Conservation (phyloP, 2,329 filamentous ascomycete genomes). For the Sarocladiaceae sp. region DNA sequence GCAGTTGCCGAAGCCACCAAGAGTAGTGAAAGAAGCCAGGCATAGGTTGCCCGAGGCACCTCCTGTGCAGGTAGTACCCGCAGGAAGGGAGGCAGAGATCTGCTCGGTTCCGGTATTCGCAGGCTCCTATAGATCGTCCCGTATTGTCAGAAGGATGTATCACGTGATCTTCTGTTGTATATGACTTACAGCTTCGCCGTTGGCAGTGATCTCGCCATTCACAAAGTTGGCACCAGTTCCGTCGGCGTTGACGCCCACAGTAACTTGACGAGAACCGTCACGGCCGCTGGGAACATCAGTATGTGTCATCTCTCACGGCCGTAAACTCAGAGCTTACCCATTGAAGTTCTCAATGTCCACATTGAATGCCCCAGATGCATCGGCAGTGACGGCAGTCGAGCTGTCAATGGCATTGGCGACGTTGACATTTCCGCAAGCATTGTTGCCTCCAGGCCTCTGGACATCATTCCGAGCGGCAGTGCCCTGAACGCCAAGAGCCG, state of each 20-base stretch:
- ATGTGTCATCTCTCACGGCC: background rate
- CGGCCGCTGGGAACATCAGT: constrained; percentile 10
- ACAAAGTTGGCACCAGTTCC: constrained; percentile 14
- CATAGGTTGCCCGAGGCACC: constrained; percentile 13
- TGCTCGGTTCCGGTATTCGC: constrained; percentile 10
- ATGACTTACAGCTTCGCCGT: constrained; percentile 12
- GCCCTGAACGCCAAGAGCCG: constrained; percentile 12
- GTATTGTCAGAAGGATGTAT: no score
- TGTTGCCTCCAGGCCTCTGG: constrained; percentile 13
- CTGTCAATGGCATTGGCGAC: constrained; percentile 10
- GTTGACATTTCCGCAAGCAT: constrained; percentile 12
- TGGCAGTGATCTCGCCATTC: constrained; percentile 9
- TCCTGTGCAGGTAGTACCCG: constrained; percentile 13
- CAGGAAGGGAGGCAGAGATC: constrained; percentile 12
- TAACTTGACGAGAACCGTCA: constrained; percentile 14
- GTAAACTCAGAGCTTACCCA: constrained; percentile 10
- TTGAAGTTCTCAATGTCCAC: constrained; percentile 14
- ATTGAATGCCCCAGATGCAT: constrained; percentile 14
- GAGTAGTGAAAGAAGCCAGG: constrained; percentile 13
- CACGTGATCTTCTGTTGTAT: no score
- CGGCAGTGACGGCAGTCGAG: constrained; percentile 12
- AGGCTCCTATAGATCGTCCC: constrained; percentile 9
- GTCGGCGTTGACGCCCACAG: constrained; percentile 12
- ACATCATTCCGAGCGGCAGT: constrained; percentile 12
- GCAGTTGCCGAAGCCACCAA: constrained; percentile 15